A percentile compares a stretch with the other conserved stretches of the same genome.
Evolutionary conservation across 495 filamentous ascomycete genomes (phyloP).

Genomic region (Tuber aestivum): DNA sequence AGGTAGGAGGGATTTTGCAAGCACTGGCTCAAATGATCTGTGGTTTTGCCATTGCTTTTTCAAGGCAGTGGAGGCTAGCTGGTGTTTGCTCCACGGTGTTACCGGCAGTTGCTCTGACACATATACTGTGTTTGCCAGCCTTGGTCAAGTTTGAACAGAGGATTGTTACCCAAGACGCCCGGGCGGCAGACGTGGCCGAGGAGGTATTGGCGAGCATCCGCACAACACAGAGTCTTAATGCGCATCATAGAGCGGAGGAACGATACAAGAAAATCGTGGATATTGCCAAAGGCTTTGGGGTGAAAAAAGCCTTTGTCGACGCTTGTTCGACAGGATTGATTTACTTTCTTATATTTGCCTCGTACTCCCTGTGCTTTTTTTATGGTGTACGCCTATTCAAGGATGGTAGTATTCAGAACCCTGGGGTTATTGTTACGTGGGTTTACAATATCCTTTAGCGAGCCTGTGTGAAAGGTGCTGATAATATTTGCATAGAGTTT

Average conservation of each 20-base stretch:
- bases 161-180: conserved; percentile 55
- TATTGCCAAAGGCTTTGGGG: neutral
- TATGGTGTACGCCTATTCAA: conserved; percentile 43
- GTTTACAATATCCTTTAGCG: neutral
- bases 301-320: neutral
- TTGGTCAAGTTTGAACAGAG: conserved; percentile 53
- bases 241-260: conserved; percentile 20
- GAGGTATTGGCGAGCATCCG: conserved; percentile 53
- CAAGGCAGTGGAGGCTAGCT: conserved; percentile 52
- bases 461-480: neutral
- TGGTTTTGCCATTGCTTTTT: conserved; percentile 52
- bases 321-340: neutral
- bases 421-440: conserved; percentile 50
- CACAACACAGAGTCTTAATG: conserved; percentile 59
- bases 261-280: neutral
- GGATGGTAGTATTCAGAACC: conserved; percentile 44
- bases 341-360: conserved; percentile 24
- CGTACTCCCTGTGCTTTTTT: conserved; percentile 47
- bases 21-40: conserved; percentile 49
- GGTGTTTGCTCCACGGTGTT: conserved; percentile 51
- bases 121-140: conserved; percentile 52
- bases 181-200: conserved; percentile 56
- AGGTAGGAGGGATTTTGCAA: conserved; percentile 52
- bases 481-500: conserved; percentile 39
- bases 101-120: conserved; percentile 52